Evolutionary conservation across 495 filamentous ascomycete species (phyloP), one percentile per base, ranked within the genome.

Genomic region (Trichoderma gamsii): DNA sequence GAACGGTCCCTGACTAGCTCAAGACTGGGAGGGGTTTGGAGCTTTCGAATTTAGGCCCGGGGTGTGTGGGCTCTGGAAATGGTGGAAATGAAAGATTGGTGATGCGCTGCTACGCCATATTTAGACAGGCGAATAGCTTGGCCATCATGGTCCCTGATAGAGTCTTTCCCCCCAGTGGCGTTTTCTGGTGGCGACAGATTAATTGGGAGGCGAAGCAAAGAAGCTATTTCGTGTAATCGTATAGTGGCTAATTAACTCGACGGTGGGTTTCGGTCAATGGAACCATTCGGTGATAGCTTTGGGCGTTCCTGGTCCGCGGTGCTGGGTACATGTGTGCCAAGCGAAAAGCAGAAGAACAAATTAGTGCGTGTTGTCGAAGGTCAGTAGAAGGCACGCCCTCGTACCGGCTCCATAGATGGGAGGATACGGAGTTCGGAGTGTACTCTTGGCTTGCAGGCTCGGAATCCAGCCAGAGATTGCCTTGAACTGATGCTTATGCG

Each of bases 331-430:
- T 38, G 35, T 25, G 9, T 27, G 56, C 56, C 27, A 61, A 61
- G 23, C 56, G 49, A 52, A 52, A 23, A 61, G 35, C 29, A 29
- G 13, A 59, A 61, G 56, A 32, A 32, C 27, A 61, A 32, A 38
- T 38, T 18, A 29, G 27, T 12, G 23, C 2, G 56, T 12, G 56
- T 52, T 16, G 4, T 52, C n/a, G 43, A 67, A 56, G 64, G 56
- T 46, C 43, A 65, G 46, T 63, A 56, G 67, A 65, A 70, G 64
- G 21, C 61, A 25, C 18, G 13, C 35, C 5, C 29, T 32, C 61
- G 35, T 21, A 41, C 11, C 27, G 61, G 25, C 61, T 64, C 29
- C 29, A 64, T 41, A 32, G 1, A n/a, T 21, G 21, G 8, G 18
- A n/a, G 18, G 9, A n/a, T 23, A 52, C 49, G 49, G 49, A 52